Base-by-base conservation (phyloP, 2,329 filamentous ascomycete species). In the Trichoderma sp. region DNA sequence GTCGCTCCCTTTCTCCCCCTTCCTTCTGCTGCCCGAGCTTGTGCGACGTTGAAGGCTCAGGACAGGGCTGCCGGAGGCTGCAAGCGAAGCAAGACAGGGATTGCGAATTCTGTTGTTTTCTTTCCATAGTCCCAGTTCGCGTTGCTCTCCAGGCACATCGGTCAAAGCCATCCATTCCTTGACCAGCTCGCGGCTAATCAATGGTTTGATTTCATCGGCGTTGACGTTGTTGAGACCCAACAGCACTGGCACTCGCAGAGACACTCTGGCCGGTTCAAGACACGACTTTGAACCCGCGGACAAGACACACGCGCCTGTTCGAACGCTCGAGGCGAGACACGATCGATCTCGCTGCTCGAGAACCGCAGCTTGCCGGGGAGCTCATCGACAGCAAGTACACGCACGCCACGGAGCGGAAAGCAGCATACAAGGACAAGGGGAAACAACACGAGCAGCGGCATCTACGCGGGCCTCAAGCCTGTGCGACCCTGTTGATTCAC, bases 121-220 rank as follows among this genome's bases (percentile, higher is more conserved):
- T 34, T n/a, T 21, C 12, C 12, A 10, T 17, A 10, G 34, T 58
- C 21, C 47, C 19, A 19, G 12, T 59, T 24, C 28, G 9, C 19
- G 21, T 52, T 34, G 48, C 47, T 28, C 39, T 15, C 30, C 9
- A 45, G 48, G 45, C 24, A 15, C 7, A 54, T 7, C n/a, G 26
- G 39, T 45, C 19, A 34, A 15, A 50, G 30, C 48, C 59, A 62
- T 61, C 52, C 59, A 62, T 62, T 62, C 59, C 48, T 62, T 14
- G 59, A 54, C 48, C 15, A 21, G 47, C 44, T 24, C 48, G 57
- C 59, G 48, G 59, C 59, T 45, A 39, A 26, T 34, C 43, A 34
- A 45, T 62, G 50, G 24, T 43, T 39, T 39, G 34, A 14, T 14
- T 12, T 39, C 9, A 39, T 39, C 12, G 3, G 10, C 14, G 2